Conservation (phyloP, 1,139 yeast species). For the Martiniozyma asiatica region DNA sequence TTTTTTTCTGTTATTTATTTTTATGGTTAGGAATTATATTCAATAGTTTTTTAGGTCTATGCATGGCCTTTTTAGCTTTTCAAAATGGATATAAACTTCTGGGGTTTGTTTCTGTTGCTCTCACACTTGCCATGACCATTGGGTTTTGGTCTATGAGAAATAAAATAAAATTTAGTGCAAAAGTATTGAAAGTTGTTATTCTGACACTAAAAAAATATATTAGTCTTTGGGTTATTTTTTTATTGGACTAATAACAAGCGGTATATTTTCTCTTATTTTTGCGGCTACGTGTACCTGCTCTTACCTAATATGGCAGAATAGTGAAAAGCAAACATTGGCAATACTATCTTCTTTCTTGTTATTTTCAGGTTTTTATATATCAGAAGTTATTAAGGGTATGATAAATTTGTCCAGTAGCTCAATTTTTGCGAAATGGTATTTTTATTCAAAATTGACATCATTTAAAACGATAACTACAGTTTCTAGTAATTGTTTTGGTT, state of each 20-base stretch:
- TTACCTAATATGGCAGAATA: conserved; percentile 50
- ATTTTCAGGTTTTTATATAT: conserved; percentile 74
- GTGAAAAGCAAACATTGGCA: conserved; percentile 3
- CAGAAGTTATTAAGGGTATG: conserved; percentile 75
- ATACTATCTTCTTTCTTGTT: conserved; percentile 29
- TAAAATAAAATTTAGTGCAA: conserved; percentile 48
- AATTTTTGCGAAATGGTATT: conserved; percentile 88
- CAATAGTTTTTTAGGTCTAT: conserved; percentile 59
- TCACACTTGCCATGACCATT: conserved; percentile 53
- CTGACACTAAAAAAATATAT: conserved; percentile 67
- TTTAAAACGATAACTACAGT: conserved; percentile 70
- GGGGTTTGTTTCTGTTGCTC: conserved; percentile 60
- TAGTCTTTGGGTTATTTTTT: conserved; percentile 48
- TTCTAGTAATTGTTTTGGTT: conserved; percentile 77
- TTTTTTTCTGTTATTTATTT: conserved; percentile 49
- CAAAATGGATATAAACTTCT: conserved; percentile 59
- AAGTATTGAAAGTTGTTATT: conserved; percentile 58
- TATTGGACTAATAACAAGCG: conserved; percentile 49
- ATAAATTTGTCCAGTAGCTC: conserved; percentile 77
- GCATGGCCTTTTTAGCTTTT: conserved; percentile 64
- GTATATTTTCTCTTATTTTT: conserved; percentile 37
- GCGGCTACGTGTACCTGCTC: conserved; percentile 47
- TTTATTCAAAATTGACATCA: conserved; percentile 70
- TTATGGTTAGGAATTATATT: conserved; percentile 58
- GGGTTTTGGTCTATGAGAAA: conserved; percentile 63